Evolutionary conservation across 495 filamentous ascomycete species (phyloP).

Genomic region (Penicillium steckii): DNA sequence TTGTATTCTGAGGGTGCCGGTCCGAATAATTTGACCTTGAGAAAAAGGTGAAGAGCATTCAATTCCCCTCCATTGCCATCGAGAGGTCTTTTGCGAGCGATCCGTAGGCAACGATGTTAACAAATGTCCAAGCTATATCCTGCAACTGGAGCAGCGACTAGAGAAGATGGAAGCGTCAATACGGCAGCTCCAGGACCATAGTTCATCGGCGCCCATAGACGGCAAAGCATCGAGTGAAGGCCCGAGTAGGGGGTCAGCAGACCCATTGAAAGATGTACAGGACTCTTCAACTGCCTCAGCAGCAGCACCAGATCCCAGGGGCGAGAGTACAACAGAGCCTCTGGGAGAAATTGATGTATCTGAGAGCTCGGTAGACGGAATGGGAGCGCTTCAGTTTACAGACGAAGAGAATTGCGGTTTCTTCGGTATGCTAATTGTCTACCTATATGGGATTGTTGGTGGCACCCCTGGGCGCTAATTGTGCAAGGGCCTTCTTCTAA

Average conservation of each 20-base stretch:
- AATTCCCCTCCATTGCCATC: background rate
- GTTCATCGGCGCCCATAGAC: background rate
- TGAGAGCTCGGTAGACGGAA: conserved; percentile 40
- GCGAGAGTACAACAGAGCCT: background rate
- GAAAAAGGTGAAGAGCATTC: background rate
- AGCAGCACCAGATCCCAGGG: background rate
- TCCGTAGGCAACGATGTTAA: background rate
- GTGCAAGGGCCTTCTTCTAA: conserved; percentile 44
- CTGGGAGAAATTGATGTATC: conserved; percentile 12
- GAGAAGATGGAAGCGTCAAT: background rate
- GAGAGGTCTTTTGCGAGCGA: background rate
- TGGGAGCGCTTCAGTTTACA: conserved; percentile 42
- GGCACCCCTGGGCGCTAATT: background rate
- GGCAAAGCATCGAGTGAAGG: background rate
- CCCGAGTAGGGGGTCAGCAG: background rate
- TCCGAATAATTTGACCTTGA: background rate
- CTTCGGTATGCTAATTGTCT: conserved; percentile 31
- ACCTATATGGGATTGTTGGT: background rate
- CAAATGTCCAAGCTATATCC: background rate
- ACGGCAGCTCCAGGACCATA: background rate
- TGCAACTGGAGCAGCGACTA: background rate
- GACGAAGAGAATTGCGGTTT: conserved; percentile 48
- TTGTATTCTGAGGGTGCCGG: background rate
- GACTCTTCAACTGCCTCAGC: background rate
- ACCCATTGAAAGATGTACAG: background rate